Percentiles rank a stretch among this genome's conserved stretches.
Evolutionary conservation across 2,329 filamentous ascomycete genomes (phyloP).

Genomic region (Chaetothyriales sp.): DNA sequence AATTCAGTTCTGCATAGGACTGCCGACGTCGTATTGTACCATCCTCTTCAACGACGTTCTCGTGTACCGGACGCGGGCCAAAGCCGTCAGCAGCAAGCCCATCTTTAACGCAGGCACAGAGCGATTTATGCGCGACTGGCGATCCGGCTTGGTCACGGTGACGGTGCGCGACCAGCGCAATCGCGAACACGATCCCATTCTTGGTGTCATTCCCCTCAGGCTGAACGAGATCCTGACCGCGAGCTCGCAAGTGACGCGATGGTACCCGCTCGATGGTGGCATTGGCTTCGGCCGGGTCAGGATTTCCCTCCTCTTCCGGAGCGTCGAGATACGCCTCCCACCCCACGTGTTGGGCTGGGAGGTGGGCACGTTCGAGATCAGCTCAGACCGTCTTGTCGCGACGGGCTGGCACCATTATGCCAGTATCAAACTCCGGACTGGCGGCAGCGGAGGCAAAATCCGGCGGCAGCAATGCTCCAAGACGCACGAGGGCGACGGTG

Average conservation of each 20-base stretch:
- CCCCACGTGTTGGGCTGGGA: conserved; percentile 81
- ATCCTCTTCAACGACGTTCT: conserved; percentile 35
- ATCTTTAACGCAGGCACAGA: conserved; percentile 97
- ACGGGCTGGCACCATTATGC: conserved; percentile 47
- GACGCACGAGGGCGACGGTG: conserved; percentile 42
- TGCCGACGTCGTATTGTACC: conserved; percentile 89
- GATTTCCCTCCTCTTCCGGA: conserved; percentile 79
- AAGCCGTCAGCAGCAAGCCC: conserved; percentile 83
- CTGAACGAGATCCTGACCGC: conserved; percentile 77
- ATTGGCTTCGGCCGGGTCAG: conserved; percentile 81
- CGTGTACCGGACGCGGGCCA: conserved; percentile 84
- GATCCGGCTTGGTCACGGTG: conserved; percentile 69
- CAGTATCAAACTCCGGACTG: conserved; percentile 66
- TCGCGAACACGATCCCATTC: conserved; percentile 82
- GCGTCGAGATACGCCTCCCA: conserved; percentile 73
- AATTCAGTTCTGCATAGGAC: conserved; percentile 24
- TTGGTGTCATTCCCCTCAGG: conserved; percentile 81
- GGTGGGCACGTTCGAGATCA: conserved; percentile 84
- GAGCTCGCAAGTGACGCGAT: conserved; percentile 70
- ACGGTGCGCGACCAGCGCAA: conserved; percentile 79
- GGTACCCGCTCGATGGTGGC: conserved; percentile 93
- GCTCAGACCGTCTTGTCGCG: conserved; percentile 46
- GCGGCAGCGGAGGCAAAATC: conserved; percentile 63
- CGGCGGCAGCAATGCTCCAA: conserved; percentile 47
- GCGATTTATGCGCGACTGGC: conserved; percentile 84